Conservation (phyloP, 164 flowering plant genomes). For the Warburgia ugandensis region DNA sequence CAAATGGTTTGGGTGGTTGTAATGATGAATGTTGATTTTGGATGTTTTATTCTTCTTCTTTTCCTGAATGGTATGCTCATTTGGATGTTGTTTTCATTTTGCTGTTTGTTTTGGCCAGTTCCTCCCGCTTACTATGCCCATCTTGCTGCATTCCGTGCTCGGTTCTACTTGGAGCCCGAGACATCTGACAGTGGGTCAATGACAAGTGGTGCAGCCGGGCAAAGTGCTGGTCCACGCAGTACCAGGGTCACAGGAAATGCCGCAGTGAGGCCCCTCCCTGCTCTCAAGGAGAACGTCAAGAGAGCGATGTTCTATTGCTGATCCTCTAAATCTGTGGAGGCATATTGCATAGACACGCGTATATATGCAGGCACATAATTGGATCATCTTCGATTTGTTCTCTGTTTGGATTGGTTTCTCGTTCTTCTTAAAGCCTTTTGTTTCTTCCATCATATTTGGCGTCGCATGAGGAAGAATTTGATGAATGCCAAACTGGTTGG, state of each 20-base stretch:
- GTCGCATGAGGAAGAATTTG: too few relatives aligned
- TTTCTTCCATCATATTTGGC: too few relatives aligned
- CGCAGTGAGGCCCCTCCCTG: slow-evolving; percentile 25
- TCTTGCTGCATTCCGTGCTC: slow-evolving; percentile 52
- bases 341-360: too few relatives aligned
- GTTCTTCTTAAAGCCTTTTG: too few relatives aligned
- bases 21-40: neutral
- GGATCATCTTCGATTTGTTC: too few relatives aligned
- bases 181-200: slow-evolving; percentile 8
- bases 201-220: slow-evolving; percentile 5
- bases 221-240: too few relatives aligned
- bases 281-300: slow-evolving; percentile 37
- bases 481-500: too few relatives aligned
- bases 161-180: slow-evolving; percentile 51
- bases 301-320: slow-evolving; percentile 42
- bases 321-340: too few relatives aligned
- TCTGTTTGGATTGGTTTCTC: too few relatives aligned
- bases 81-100: neutral
- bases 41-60: neutral
- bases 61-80: neutral
- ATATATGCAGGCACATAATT: too few relatives aligned
- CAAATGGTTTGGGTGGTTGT: neutral
- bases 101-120: neutral
- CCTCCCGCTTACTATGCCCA: slow-evolving; percentile 33
- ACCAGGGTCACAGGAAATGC: too few relatives aligned